These are phyloP conservation scores for Pulveroboletus sp. DNA, from an alignment of 768 basidiomycete species.

Conservation along the genomic window DNA sequence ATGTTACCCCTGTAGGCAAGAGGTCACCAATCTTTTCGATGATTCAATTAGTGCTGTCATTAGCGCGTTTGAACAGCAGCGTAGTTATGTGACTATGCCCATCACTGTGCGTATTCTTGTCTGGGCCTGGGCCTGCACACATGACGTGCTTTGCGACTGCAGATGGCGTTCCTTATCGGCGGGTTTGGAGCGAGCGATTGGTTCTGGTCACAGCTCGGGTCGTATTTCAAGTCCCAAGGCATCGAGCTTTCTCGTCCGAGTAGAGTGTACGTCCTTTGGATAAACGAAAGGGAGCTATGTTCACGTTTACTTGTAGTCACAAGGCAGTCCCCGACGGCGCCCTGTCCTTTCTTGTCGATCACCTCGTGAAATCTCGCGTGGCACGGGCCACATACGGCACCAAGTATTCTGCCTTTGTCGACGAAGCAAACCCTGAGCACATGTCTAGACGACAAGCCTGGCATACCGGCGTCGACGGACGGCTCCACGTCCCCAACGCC, in stretches of 20 bases:
- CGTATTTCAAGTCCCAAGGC: constrained; percentile 31
- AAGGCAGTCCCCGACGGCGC: constrained; percentile 54
- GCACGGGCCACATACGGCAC: constrained; percentile 51
- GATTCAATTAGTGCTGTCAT: constrained; percentile 36
- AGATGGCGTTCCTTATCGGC: constrained; percentile 44
- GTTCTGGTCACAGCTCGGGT: constrained; percentile 40
- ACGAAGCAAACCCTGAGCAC: constrained; percentile 9
- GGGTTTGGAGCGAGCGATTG: constrained; percentile 49
- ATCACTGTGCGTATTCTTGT: constrained; percentile 28
- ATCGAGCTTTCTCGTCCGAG: constrained; percentile 47
- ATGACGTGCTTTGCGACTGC: background rate
- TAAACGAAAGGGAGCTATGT: background rate
- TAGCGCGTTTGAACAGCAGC: constrained; percentile 31
- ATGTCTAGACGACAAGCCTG: constrained; percentile 7
- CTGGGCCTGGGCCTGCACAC: background rate
- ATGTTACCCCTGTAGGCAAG: constrained; percentile 23
- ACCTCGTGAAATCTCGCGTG: constrained; percentile 44
- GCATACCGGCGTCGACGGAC: background rate
- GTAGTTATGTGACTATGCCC: constrained; percentile 11
- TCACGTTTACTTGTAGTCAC: constrained; percentile 16
- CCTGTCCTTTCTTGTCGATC: constrained; percentile 36
- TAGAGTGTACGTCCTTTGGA: constrained; percentile 37
- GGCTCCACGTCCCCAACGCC: background rate
- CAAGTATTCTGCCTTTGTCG: constrained; percentile 34
- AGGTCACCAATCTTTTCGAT: constrained; percentile 39